phyloP scores from a whole-genome alignment of 495 filamentous ascomycete genomes.

The Penicillium lividum region DNA sequence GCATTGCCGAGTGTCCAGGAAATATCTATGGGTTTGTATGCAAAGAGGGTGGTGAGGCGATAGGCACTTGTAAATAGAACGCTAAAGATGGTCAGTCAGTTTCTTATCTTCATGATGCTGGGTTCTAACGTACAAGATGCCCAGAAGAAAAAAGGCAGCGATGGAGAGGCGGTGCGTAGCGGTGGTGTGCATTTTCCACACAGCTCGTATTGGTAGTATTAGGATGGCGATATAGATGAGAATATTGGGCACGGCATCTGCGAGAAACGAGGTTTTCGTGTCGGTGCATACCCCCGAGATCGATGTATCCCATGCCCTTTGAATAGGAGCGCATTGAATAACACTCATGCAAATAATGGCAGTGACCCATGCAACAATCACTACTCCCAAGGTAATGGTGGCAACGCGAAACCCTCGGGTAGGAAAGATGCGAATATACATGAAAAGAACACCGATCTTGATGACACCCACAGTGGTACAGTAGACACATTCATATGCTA shows the following conservation, averaged over 20 bases:
- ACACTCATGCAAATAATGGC: slow-evolving; percentile 44
- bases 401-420: slow-evolving; percentile 37
- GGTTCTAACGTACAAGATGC: slow-evolving; percentile 16
- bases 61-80: slow-evolving; percentile 20
- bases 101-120: neutral
- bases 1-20: slow-evolving; percentile 19
- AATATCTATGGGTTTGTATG: slow-evolving; percentile 8
- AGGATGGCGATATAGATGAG: slow-evolving; percentile 48
- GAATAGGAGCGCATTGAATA: slow-evolving; percentile 48
- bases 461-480: slow-evolving; percentile 13
- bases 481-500: slow-evolving; percentile 19
- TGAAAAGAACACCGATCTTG: slow-evolving; percentile 43
- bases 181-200: slow-evolving; percentile 40
- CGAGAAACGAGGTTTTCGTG: slow-evolving; percentile 45
- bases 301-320: slow-evolving; percentile 39
- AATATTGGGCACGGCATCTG: slow-evolving; percentile 50
- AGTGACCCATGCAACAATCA: slow-evolving; percentile 40
- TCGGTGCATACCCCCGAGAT: slow-evolving; percentile 44
- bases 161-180: slow-evolving; percentile 15
- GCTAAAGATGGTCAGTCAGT: neutral
- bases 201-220: slow-evolving; percentile 42
- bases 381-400: slow-evolving; percentile 38
- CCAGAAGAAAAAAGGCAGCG: slow-evolving; percentile 16
- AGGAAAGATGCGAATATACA: slow-evolving; percentile 47
- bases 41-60: slow-evolving; percentile 16